Evolutionary conservation across 352 stramenopile genomes (phyloP).

Genomic region (Stramenopiles sp.): DNA sequence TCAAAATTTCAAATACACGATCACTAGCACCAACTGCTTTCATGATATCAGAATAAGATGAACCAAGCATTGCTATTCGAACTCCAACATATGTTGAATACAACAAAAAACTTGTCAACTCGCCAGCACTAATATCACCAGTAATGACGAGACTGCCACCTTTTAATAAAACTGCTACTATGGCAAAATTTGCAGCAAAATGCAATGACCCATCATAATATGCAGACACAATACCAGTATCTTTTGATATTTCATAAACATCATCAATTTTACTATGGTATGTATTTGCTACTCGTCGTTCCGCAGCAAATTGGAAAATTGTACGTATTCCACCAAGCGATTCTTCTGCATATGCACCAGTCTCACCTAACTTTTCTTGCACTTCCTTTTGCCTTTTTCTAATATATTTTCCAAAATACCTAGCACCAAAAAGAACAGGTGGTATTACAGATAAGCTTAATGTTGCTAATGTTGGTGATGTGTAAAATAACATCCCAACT

Average conservation of each 20-base stretch:
- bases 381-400: conserved; percentile 58
- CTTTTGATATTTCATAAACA: conserved; percentile 40
- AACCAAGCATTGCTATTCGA: conserved; percentile 58
- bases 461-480: conserved; percentile 58
- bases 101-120: conserved; percentile 72
- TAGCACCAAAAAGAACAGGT: conserved; percentile 57
- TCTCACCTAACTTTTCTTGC: conserved; percentile 64
- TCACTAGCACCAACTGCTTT: conserved; percentile 63
- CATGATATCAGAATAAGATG: conserved; percentile 70
- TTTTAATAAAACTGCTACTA: conserved; percentile 67
- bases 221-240: conserved; percentile 47
- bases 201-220: conserved; percentile 60
- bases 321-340: conserved; percentile 71
- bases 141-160: conserved; percentile 64
- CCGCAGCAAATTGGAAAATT: conserved; percentile 64
- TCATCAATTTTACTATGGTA: conserved; percentile 42
- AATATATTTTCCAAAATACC: conserved; percentile 59
- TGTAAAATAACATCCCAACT: conserved; percentile 66
- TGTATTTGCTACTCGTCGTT: conserved; percentile 34
- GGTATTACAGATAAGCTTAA: conserved; percentile 68
- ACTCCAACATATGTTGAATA: conserved; percentile 73
- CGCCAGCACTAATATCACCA: conserved; percentile 49
- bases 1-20: conserved; percentile 68
- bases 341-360: conserved; percentile 71
- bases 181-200: conserved; percentile 54